phyloP scores from a whole-genome alignment of 139 green algal genomes.

The Spirogloea muscicola region DNA sequence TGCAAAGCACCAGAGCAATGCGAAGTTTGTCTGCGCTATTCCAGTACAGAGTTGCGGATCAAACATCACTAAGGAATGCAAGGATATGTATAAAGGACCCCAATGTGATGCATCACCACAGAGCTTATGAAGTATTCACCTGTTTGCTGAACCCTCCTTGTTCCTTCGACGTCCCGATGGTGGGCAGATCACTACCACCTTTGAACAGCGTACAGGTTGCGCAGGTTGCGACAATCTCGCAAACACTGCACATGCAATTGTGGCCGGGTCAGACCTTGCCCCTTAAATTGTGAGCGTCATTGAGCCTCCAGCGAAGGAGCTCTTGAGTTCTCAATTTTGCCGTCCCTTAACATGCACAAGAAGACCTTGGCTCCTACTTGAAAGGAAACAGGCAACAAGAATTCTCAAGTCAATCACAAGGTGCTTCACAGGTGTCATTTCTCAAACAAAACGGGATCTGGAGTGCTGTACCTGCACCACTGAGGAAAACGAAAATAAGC shows the following conservation, averaged over 20 bases:
- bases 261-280: too few relatives aligned
- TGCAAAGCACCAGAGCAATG: too few relatives aligned
- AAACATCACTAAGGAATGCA: too few relatives aligned
- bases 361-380: not conserved
- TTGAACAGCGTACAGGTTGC: constrained; percentile 25
- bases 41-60: too few relatives aligned
- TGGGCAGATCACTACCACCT: constrained; percentile 5
- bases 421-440: not conserved
- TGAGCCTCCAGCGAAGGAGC: not conserved
- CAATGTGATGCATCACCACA: not conserved
- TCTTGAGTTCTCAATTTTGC: not conserved
- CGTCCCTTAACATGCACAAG: not conserved
- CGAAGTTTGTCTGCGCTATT: too few relatives aligned
- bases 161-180: not conserved
- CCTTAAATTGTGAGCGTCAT: too few relatives aligned
- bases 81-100: too few relatives aligned
- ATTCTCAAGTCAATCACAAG: not conserved
- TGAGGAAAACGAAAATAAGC: constrained; percentile 45
- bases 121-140: not conserved
- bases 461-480: constrained; percentile 18
- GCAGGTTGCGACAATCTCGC: constrained; percentile 21
- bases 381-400: not conserved
- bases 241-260: constrained; percentile 20
- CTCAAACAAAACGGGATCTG: not conserved
- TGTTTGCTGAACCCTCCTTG: not conserved